Evolutionary conservation across 345 rosid species (phyloP).

Genomic region (Brassica incana): DNA sequence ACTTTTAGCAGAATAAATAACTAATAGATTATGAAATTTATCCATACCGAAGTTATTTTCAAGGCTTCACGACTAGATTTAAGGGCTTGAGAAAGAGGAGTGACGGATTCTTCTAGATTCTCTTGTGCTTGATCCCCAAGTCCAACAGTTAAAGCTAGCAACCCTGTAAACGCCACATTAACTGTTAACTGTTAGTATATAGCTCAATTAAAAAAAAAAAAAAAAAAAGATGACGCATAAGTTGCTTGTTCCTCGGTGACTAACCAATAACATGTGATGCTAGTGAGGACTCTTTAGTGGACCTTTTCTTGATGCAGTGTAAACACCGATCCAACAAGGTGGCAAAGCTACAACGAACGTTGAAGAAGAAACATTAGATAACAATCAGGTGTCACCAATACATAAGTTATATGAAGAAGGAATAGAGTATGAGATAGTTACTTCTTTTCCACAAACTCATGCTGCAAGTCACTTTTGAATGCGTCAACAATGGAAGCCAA

Average conservation of each 20-base stretch:
- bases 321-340: conserved; percentile 77
- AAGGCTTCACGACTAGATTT: conserved; percentile 58
- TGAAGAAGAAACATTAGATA: conserved; percentile 11
- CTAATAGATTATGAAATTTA: background rate
- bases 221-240: background rate
- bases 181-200: background rate
- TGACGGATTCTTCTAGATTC: conserved; percentile 61
- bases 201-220: background rate
- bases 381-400: background rate
- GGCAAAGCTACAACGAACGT: conserved; percentile 67
- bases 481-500: conserved; percentile 64
- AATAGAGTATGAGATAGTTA: conserved; percentile 34
- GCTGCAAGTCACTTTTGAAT: conserved; percentile 65
- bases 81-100: conserved; percentile 67
- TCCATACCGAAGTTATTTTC: conserved; percentile 55
- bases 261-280: conserved; percentile 69
- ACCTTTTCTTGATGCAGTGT: conserved; percentile 66
- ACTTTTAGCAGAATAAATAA: background rate
- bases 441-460: conserved; percentile 77
- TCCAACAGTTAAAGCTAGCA: conserved; percentile 83
- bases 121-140: conserved; percentile 59
- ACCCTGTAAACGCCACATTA: conserved; percentile 47
- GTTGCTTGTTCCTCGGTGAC: conserved; percentile 3
- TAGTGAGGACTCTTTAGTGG: conserved; percentile 64
- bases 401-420: background rate